Percentiles rank a stretch among this genome's conserved stretches.
Conservation (phyloP, 164 flowering plant species). For the Annona cherimola region DNA sequence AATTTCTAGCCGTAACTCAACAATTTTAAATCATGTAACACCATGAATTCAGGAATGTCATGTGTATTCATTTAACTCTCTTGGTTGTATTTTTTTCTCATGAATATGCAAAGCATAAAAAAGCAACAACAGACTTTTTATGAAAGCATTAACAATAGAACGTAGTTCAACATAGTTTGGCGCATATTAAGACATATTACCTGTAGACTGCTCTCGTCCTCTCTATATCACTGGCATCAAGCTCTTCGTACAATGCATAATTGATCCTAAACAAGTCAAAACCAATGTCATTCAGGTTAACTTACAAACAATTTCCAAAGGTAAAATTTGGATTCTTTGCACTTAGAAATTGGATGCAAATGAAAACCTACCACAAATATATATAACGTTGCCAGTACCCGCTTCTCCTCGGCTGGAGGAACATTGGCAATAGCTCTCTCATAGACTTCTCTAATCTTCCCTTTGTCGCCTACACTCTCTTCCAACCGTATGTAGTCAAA, state of each 20-base stretch:
- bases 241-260: conserved; percentile 88
- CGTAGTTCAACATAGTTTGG: too few relatives aligned
- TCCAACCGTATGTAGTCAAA: conserved; percentile 86
- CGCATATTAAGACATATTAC: conserved; percentile 9
- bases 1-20: too few relatives aligned
- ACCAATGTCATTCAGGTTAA: not conserved
- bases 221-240: conserved; percentile 74
- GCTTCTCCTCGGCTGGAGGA: conserved; percentile 93
- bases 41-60: too few relatives aligned
- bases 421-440: conserved; percentile 91
- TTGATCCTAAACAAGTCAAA: conserved; percentile 52
- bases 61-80: too few relatives aligned
- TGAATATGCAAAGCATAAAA: too few relatives aligned
- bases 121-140: not conserved
- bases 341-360: not conserved
- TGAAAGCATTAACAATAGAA: not conserved
- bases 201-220: conserved; percentile 76
- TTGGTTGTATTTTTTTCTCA: too few relatives aligned
- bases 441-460: conserved; percentile 73
- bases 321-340: not conserved
- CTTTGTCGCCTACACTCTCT: conserved; percentile 64
- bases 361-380: conserved; percentile 61
- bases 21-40: too few relatives aligned
- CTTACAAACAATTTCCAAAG: not conserved
- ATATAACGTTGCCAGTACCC: conserved; percentile 94